Evolutionary conservation across 148 eudicot genomes (phyloP), one percentile per base, ranked within the genome.

Genomic region (Silene conica): DNA sequence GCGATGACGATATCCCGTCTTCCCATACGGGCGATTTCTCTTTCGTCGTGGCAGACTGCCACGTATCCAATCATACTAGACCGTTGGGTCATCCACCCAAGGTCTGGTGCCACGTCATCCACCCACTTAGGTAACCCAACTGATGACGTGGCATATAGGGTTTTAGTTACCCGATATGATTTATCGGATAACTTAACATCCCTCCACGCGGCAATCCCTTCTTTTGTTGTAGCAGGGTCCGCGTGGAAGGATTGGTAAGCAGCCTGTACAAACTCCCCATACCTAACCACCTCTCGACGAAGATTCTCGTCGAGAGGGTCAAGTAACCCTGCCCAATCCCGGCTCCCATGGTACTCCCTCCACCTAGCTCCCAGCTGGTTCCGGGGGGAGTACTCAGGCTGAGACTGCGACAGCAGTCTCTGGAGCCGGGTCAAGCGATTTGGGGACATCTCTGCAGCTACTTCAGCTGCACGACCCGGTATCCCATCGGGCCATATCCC

Each of bases 271-370:
- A 96, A 90, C 83, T 96, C 99, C 15, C 99, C 99, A 54, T 86
- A 96, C 34, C 96, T 84, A 56, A 96, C 87, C 70, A 96, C 80
- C 80, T 96, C 99, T 12, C 99, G 88, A 74, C 99, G 88, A 70
- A 96, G 96, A 76, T 96, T 96, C 84, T 89, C 95, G 65, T 94
- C 96, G 31, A 96, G 90, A 69, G 99, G 99, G 74, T 96, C 97
- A 21, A 96, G 90, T 2, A 96, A 75, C 14, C 99, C 97, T 6
- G 79, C 78, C 99, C 99, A 96, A 26, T 92, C 89, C 60, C 83
- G 72, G 58, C 84, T 70, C 22, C 99, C 99, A 63, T 96, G 97
- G 62, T 90, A 92, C 79, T 96, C 96, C 11, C 86, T 77, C 99
- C 99, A 96, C 76, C 90, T 78, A 65, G 76, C 76, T 13, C 90